A percentile compares a stretch with the other conserved stretches of the same genome.
Conservation (phyloP, 768 basidiomycete genomes). For the Tulasnella sp. region DNA sequence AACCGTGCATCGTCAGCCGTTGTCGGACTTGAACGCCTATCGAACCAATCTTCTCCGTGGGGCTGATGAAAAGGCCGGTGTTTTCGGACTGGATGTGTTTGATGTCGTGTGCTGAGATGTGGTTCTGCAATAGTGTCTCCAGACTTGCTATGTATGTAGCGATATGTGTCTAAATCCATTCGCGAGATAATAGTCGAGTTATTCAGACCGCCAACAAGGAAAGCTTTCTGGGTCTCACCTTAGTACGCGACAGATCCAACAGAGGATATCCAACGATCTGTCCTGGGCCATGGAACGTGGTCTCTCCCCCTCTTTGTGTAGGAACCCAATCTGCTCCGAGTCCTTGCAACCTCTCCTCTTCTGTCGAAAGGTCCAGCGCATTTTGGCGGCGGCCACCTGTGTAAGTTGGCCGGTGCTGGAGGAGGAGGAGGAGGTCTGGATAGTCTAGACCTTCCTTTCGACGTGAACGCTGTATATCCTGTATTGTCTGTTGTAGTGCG, state of each 20-base stretch:
- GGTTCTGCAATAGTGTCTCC: conserved; percentile 55
- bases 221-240: conserved; percentile 41
- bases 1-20: conserved; percentile 88
- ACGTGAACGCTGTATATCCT: conserved; percentile 49
- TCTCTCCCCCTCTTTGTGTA: conserved; percentile 78
- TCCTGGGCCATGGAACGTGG: conserved; percentile 96
- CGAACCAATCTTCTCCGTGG: conserved; percentile 78
- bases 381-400: conserved; percentile 86
- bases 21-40: conserved; percentile 96
- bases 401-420: conserved; percentile 90
- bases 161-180: conserved; percentile 30
- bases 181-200: background rate
- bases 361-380: conserved; percentile 40
- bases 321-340: conserved; percentile 83
- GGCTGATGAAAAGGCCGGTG: conserved; percentile 81
- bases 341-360: conserved; percentile 50
- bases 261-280: conserved; percentile 95
- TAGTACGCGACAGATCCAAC: conserved; percentile 72
- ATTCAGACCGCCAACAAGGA: background rate
- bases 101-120: conserved; percentile 50
- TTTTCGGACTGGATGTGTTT: conserved; percentile 52
- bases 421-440: conserved; percentile 58
- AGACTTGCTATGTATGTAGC: conserved; percentile 78
- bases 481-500: conserved; percentile 57
- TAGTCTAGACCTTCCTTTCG: conserved; percentile 32